These are phyloP conservation scores for Mortierella claussenii DNA, from an alignment of 192 early-diverging fungal species.

Conservation along the genomic window DNA sequence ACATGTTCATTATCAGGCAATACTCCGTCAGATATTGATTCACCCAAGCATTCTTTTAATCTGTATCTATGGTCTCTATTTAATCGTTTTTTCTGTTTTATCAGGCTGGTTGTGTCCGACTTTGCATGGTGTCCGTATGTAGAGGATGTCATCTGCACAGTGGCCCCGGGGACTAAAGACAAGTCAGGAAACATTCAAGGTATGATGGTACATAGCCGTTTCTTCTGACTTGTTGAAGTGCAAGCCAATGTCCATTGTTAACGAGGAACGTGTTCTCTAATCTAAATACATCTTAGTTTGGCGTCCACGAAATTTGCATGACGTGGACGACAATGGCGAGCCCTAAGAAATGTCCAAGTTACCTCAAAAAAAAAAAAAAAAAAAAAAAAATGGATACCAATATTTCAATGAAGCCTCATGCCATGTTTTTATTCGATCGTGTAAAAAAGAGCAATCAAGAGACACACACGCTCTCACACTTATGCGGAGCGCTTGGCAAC, in stretches of 20 bases:
- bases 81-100: conserved; percentile 3
- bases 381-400: background rate
- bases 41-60: too few relatives aligned
- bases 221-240: too few relatives aligned
- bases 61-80: background rate
- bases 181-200: conserved; percentile 36
- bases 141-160: conserved; percentile 34
- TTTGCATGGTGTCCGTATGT: conserved; percentile 37
- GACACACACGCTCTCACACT: too few relatives aligned
- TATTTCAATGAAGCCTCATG: background rate
- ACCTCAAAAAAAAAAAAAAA: background rate
- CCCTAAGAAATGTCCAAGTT: conserved; percentile 9
- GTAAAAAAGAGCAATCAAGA: background rate
- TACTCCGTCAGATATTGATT: too few relatives aligned
- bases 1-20: conserved; percentile 5
- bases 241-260: background rate
- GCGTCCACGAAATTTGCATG: conserved; percentile 31
- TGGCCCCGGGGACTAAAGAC: conserved; percentile 7
- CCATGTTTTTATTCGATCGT: background rate
- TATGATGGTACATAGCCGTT: too few relatives aligned
- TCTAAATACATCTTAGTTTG: background rate
- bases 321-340: conserved; percentile 26
- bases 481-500: conserved; percentile 52
- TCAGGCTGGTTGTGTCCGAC: conserved; percentile 18
- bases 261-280: background rate